These are phyloP conservation scores for Moringa oleifera DNA, from an alignment of 345 rosid species.

Conservation along the genomic window DNA sequence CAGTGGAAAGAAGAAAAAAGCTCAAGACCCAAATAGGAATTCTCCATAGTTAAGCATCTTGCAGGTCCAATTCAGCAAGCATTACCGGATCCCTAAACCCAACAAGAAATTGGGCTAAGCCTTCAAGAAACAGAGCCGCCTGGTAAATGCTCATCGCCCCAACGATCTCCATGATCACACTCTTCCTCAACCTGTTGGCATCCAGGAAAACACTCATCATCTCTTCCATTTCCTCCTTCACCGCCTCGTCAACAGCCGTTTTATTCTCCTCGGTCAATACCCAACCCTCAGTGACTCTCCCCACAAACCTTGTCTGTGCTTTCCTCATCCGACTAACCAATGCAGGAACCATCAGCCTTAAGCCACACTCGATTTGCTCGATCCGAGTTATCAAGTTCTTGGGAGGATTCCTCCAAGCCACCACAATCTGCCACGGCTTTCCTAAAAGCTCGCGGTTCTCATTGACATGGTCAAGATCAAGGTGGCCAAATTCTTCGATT, in stretches of 20 bases:
- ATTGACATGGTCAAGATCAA: neutral
- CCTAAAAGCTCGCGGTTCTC: neutral
- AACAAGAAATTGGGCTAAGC: constrained; percentile 66
- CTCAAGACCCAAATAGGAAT: constrained; percentile 1
- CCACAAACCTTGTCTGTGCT: constrained; percentile 41
- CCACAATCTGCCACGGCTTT: constrained; percentile 22
- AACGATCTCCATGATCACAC: constrained; percentile 62
- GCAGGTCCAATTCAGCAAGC: constrained; percentile 42
- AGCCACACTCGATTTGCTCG: constrained; percentile 76
- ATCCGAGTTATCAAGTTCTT: constrained; percentile 31
- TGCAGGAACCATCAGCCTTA: constrained; percentile 75
- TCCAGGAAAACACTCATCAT: constrained; percentile 55
- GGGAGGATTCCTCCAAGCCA: constrained; percentile 65
- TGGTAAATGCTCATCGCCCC: constrained; percentile 50
- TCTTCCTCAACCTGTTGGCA: constrained; percentile 66
- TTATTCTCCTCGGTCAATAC: constrained; percentile 15
- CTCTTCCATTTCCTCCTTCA: constrained; percentile 62
- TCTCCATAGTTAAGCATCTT: constrained; percentile 16
- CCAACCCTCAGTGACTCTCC: constrained; percentile 46
- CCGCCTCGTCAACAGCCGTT: constrained; percentile 29
- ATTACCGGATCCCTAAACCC: constrained; percentile 57
- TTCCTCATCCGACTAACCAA: constrained; percentile 40
- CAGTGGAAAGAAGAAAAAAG: neutral
- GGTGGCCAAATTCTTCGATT: neutral
- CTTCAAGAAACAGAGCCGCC: constrained; percentile 83